phyloP scores from a whole-genome alignment of 2,329 filamentous ascomycete genomes.

The Penicillium sp. region DNA sequence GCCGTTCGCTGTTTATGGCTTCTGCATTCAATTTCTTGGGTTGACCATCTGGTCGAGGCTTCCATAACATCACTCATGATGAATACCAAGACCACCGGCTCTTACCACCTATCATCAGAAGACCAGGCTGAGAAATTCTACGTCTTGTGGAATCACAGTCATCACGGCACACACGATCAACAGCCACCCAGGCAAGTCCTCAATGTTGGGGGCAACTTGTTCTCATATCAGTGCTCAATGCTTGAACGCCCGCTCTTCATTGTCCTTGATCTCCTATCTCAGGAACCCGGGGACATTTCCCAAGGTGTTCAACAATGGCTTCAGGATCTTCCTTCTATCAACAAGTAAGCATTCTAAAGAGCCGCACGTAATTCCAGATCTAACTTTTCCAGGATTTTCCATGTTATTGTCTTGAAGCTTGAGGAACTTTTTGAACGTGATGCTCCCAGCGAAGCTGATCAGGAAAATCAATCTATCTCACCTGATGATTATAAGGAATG shows the following conservation, averaged over 20 bases:
- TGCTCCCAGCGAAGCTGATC: slow-evolving; percentile 18
- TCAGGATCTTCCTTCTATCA: slow-evolving; percentile 58
- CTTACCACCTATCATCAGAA: slow-evolving; percentile 35
- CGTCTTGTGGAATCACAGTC: slow-evolving; percentile 49
- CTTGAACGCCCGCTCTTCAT: slow-evolving; percentile 81
- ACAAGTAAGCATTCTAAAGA: slow-evolving; percentile 45
- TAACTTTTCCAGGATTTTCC: slow-evolving; percentile 38
- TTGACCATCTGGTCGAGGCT: slow-evolving; percentile 77
- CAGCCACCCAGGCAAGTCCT: slow-evolving; percentile 37
- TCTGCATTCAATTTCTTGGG: slow-evolving; percentile 72
- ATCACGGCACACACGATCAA: slow-evolving; percentile 44
- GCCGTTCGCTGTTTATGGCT: slow-evolving; percentile 85
- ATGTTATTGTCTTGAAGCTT: slow-evolving; percentile 40
- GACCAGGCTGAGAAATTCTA: slow-evolving; percentile 46
- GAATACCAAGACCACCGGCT: slow-evolving; percentile 38
- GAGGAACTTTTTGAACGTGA: slow-evolving; percentile 36
- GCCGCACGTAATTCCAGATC: slow-evolving; percentile 9
- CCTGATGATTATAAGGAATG: slow-evolving; percentile 74
- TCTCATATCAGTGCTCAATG: slow-evolving; percentile 58
- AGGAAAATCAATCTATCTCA: slow-evolving; percentile 52
- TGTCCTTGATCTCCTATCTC: slow-evolving; percentile 75
- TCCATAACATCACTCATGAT: slow-evolving; percentile 73
- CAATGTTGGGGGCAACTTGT: slow-evolving; percentile 32
- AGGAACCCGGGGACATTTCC: slow-evolving; percentile 73
- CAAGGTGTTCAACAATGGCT: slow-evolving; percentile 83